Percentiles rank a stretch among this genome's conserved stretches.
phyloP scores from a whole-genome alignment of 2,329 filamentous ascomycete genomes.

The Fusarium palustre region DNA sequence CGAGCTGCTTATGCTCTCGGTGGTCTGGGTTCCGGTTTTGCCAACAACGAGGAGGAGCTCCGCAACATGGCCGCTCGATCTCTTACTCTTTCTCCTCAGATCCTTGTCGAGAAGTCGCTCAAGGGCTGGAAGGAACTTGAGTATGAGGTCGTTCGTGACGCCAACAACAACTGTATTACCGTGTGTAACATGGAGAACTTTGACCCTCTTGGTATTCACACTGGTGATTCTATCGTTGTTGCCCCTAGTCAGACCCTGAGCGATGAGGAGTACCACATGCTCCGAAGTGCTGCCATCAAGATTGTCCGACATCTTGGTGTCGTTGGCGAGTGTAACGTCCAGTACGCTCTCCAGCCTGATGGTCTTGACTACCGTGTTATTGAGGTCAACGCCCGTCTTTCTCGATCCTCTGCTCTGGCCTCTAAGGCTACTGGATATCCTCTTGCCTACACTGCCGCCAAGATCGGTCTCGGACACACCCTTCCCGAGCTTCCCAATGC shows the following conservation, averaged over 20 bases:
- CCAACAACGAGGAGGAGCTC: slow-evolving; percentile 92
- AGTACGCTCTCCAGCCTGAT: slow-evolving; percentile 96
- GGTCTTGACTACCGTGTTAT: slow-evolving; percentile 98
- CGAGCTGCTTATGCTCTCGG: slow-evolving; percentile 96
- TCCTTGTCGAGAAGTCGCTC: slow-evolving; percentile 96
- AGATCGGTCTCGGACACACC: slow-evolving; percentile 96
- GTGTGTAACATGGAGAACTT: slow-evolving; percentile 91
- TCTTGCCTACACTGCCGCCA: slow-evolving; percentile 95
- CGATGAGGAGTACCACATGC: slow-evolving; percentile 99
- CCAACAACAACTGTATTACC: slow-evolving; percentile 98
- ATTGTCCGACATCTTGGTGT: slow-evolving; percentile 97
- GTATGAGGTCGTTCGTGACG: slow-evolving; percentile 97
- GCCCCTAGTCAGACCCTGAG: slow-evolving; percentile 96
- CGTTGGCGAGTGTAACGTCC: slow-evolving; percentile 98
- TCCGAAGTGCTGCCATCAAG: slow-evolving; percentile 96
- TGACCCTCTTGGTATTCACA: slow-evolving; percentile 96
- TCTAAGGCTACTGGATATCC: slow-evolving; percentile 99
- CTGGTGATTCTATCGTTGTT: slow-evolving; percentile 98
- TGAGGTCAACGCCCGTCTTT: slow-evolving; percentile 98
- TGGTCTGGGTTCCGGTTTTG: slow-evolving; percentile 95
- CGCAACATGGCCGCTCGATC: slow-evolving; percentile 93
- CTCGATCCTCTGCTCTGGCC: slow-evolving; percentile 93
- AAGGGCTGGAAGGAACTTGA: slow-evolving; percentile 99
- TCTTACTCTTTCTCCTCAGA: slow-evolving; percentile 92
- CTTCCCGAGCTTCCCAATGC: slow-evolving; percentile 96